Evolutionary conservation across 2,329 filamentous ascomycete species (phyloP), one percentile per base, ranked within the genome.

Genomic region (Colletotrichum australisinense): DNA sequence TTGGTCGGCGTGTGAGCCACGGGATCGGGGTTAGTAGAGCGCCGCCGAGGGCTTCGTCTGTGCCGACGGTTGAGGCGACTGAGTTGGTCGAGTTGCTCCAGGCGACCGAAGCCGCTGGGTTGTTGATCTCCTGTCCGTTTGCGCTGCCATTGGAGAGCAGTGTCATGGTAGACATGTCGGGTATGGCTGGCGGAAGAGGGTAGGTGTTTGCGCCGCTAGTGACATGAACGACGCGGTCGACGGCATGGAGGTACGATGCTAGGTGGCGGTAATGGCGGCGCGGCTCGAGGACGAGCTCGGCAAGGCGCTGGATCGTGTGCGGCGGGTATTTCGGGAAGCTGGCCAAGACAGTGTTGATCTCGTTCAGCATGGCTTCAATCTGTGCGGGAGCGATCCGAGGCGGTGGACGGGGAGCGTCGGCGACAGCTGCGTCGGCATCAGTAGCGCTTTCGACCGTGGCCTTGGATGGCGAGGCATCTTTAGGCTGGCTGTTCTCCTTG

Each of bases 1-100:
- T 76, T 74, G 28, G 76, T 49, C 77, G 79, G 53, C 85, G 83
- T 30, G 83, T 87, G 63, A 98, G 85, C 97, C 97, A 99, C 0
- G 95, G 94, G 70, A 99, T 98, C 0, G 96, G 97, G 1, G 96
- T 98, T 63, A 99, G 87, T 22, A 98, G 87, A 0, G 97, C 97
- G 7, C 97, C 97, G 26, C 96, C 96, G 1, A 98, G 86, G 14
- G 93, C 93, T 81, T 98, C 96, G 78, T 98, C 96, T 62, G 93
- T 95, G 2, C 95, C 95, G 7, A 96, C 85, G 0, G 83, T 81
- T 2, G 80, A 79, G 1, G 80, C 76, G 2, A 82, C 77, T n/a
- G 80, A 81, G 75, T 83, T 83, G 75, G 79, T 88, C 78, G 77
- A 83, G 64, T 89, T 88, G 58, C 83, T 83, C 86, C 88, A 88